A percentile compares a stretch with the other conserved stretches of the same genome.
phyloP scores from a whole-genome alignment of 108 stramenopile genomes.

The Nitzschia inconspicua region DNA sequence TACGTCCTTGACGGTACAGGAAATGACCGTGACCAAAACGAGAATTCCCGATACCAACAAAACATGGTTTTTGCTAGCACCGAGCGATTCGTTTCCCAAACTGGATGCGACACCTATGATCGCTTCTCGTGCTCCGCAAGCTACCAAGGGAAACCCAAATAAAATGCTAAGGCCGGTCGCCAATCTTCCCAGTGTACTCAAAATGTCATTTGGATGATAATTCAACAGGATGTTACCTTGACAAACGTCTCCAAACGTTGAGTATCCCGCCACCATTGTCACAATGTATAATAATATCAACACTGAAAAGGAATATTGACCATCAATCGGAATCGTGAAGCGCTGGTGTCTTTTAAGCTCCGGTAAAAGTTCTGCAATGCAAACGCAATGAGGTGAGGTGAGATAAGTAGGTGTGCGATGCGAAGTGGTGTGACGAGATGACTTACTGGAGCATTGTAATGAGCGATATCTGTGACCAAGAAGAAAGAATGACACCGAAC shows the following conservation, averaged over 20 bases:
- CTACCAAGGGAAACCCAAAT: conserved; percentile 60
- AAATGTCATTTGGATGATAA: conserved; percentile 50
- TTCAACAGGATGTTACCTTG: conserved; percentile 56
- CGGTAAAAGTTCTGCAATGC: conserved; percentile 41
- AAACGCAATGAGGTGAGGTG: too few species aligned
- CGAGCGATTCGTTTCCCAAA: conserved; percentile 20
- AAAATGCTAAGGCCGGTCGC: conserved; percentile 57
- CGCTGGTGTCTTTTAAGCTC: conserved; percentile 24
- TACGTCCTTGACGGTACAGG: conserved; percentile 45
- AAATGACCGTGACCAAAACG: conserved; percentile 31
- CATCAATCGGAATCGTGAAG: conserved; percentile 36
- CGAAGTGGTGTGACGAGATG: too few species aligned
- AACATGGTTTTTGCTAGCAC: conserved; percentile 28
- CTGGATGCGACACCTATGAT: conserved; percentile 32
- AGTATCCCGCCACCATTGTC: conserved; percentile 48
- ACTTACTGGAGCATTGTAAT: conserved; percentile 65
- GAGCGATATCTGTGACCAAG: conserved; percentile 39
- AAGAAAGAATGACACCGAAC: neutral
- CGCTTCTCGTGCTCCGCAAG: conserved; percentile 36
- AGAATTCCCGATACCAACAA: conserved; percentile 36
- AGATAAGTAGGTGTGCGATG: too few species aligned
- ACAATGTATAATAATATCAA: conserved; percentile 36
- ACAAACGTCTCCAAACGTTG: conserved; percentile 57
- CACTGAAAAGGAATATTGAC: conserved; percentile 32
- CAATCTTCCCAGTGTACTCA: conserved; percentile 44